Conservation (phyloP, 2,329 filamentous ascomycete species). For the Aspergillus tubingensis region DNA sequence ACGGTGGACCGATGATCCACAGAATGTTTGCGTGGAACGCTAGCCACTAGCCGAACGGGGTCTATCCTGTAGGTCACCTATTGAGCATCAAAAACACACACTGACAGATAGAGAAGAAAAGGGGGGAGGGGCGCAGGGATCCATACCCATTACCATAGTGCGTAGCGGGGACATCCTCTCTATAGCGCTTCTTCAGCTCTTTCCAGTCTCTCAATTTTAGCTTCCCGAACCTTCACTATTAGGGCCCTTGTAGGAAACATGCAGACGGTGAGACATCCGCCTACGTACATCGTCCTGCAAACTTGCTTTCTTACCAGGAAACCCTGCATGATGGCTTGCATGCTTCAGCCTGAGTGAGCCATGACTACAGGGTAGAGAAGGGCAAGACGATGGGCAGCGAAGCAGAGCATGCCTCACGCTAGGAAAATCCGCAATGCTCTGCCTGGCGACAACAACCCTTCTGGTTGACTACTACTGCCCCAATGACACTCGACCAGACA, state of each 20-base stretch:
- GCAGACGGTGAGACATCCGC: slow-evolving; percentile 7
- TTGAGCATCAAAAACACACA: background rate
- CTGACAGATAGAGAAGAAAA: background rate
- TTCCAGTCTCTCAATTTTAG: background rate
- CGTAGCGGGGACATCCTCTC: background rate
- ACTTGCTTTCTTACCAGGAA: slow-evolving; percentile 13
- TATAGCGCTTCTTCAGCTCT: slow-evolving; percentile 8
- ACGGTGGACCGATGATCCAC: background rate
- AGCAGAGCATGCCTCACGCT: slow-evolving; percentile 4
- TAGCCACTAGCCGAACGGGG: background rate
- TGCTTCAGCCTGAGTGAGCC: slow-evolving; percentile 10
- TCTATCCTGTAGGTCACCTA: background rate
- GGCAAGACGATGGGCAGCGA: background rate
- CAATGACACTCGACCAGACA: background rate
- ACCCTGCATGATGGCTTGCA: slow-evolving; percentile 19
- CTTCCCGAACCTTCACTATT: background rate
- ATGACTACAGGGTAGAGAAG: slow-evolving; percentile 9
- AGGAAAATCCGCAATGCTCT: background rate
- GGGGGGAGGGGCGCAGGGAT: background rate
- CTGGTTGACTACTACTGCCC: background rate
- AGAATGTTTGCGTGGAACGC: background rate
- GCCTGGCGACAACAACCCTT: background rate
- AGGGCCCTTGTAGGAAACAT: background rate
- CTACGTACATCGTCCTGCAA: slow-evolving; percentile 7
- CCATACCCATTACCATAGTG: slow-evolving; percentile 12